A percentile compares a stretch with the other conserved stretches of the same genome.
phyloP scores from a whole-genome alignment of 768 basidiomycete species.

The Lentinula sp. region DNA sequence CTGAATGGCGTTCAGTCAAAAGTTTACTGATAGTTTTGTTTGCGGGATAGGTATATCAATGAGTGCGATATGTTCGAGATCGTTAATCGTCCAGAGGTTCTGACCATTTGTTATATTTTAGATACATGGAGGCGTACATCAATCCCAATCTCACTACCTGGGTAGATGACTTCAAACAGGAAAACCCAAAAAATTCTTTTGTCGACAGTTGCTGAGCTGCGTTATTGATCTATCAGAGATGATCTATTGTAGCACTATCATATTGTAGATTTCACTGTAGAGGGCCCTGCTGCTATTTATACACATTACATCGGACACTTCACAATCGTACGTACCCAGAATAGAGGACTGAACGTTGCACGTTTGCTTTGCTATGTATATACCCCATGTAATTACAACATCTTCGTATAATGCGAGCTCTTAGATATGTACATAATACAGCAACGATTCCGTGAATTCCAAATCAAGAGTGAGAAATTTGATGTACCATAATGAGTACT shows the following conservation, averaged over 20 bases:
- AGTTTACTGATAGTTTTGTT: background rate
- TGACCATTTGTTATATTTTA: conserved; percentile 10
- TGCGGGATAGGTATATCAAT: conserved; percentile 42
- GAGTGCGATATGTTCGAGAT: conserved; percentile 27
- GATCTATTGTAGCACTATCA: background rate
- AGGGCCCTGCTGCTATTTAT: background rate
- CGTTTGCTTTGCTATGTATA: background rate
- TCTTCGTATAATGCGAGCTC: background rate
- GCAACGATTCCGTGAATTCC: background rate
- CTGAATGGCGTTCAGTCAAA: background rate
- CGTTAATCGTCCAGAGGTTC: background rate
- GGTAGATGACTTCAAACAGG: conserved; percentile 34
- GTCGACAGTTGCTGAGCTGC: conserved; percentile 29
- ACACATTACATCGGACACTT: background rate
- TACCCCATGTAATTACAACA: background rate
- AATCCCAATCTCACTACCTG: conserved; percentile 46
- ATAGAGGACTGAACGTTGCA: background rate
- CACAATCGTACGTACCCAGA: background rate
- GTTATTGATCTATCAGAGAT: background rate
- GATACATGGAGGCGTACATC: conserved; percentile 49
- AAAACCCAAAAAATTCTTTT: conserved; percentile 46
- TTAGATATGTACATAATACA: background rate
- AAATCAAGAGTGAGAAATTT: background rate
- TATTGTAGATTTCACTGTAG: background rate
- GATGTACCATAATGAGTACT: background rate